Base-by-base conservation (phyloP, 805 yeast genomes). In the Metschnikowia bowlesiae region DNA sequence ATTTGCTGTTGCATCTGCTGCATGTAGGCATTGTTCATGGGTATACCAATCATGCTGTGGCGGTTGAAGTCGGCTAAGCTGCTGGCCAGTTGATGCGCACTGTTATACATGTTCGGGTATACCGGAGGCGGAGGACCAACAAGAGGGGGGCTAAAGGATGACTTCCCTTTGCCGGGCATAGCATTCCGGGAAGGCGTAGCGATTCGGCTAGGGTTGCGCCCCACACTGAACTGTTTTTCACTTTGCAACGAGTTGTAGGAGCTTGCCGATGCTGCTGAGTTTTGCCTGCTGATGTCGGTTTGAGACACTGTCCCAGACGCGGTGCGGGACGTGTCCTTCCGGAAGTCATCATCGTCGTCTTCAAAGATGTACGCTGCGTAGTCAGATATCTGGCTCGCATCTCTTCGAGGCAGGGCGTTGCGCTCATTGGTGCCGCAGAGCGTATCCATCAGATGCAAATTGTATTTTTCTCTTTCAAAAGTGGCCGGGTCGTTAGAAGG, bases 1-100 rank as follows among this genome's bases (percentile, higher is more conserved):
- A 84, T 71, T 14, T 69, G 70, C 55, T 84, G 65, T 34, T 83
- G 64, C 37, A 73, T 67, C 8, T 73, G 76, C 54, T 84, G 90
- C 37, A 84, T 71, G 56, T 81, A 82, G 38, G 45, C 42, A 28
- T 44, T 48, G 33, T 46, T 53, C 56, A 53, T 47, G 6, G 51
- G 55, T 30, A 51, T 34, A n/a, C n/a, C 39, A 11, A 48, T 45
- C 13, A 52, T 54, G 44, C 56, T 53, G 16, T 54, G 54, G 14
- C 58, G 37, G 18, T 41, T 41, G 16, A 39, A 22, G 41, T 48
- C 43, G 7, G 45, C 10, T 26, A 31, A 33, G 41, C 41, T 37
- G 36, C 26, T 26, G 3, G 33, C 13, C 41, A 18, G 39, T 11
- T 32, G 49, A 2, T 44, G 38, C 8, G 32, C 36, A 10, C 35